phyloP scores from a whole-genome alignment of 495 filamentous ascomycete species.

The Beverwykella pulmonaria region DNA sequence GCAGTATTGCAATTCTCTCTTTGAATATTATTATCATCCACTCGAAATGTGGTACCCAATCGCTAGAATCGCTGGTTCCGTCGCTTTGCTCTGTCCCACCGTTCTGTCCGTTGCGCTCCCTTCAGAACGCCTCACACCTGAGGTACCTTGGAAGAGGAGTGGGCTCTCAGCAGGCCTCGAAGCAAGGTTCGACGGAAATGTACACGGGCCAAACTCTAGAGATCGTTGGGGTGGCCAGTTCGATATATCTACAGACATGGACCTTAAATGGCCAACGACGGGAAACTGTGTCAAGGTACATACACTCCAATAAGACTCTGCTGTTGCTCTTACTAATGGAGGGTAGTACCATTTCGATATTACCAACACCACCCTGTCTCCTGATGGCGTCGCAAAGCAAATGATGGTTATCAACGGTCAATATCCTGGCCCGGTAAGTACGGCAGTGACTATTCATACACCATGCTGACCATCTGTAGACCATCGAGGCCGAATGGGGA shows the following conservation, averaged over 20 bases:
- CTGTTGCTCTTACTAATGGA: neutral
- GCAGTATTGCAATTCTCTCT: slow-evolving; percentile 1
- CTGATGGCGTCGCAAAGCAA: slow-evolving; percentile 27
- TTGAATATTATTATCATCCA: neutral
- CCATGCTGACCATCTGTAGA: slow-evolving; percentile 4
- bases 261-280: slow-evolving; percentile 34
- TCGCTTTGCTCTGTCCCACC: slow-evolving; percentile 20
- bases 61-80: slow-evolving; percentile 10
- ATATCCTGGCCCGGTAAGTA: slow-evolving; percentile 38
- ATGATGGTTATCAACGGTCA: slow-evolving; percentile 38
- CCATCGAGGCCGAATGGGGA: slow-evolving; percentile 43
- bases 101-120: slow-evolving; percentile 18
- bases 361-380: slow-evolving; percentile 26
- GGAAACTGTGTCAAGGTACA: slow-evolving; percentile 30
- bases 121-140: neutral
- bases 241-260: slow-evolving; percentile 32
- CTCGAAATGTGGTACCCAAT: slow-evolving; percentile 30
- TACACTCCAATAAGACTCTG: neutral
- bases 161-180: slow-evolving; percentile 11
- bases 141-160: slow-evolving; percentile 30
- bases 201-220: slow-evolving; percentile 24
- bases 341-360: slow-evolving; percentile 34
- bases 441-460: no score
- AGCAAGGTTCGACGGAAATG: slow-evolving; percentile 4
- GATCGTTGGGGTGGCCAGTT: slow-evolving; percentile 29